These are phyloP conservation scores for Isoetes taiwanensis DNA, from an alignment of 75 land plant genomes.

Conservation along the genomic window DNA sequence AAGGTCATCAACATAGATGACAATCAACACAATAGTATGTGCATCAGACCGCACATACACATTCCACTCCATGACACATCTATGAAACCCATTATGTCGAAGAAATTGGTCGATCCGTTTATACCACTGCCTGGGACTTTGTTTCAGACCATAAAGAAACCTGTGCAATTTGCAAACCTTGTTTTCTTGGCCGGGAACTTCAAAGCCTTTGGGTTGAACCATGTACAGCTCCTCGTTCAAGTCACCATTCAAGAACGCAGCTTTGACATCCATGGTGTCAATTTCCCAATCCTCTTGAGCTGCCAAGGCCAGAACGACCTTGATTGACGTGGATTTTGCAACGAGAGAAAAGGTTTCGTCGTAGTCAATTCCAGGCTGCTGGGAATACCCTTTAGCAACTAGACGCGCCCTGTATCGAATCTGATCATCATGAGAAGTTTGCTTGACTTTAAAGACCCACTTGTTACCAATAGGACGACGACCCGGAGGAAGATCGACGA, in stretches of 20 bases:
- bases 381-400: constrained; percentile 6
- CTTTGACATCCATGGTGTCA: constrained; percentile 6
- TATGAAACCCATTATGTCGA: not conserved
- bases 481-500: not conserved
- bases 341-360: constrained; percentile 9
- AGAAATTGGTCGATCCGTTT: not conserved
- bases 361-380: constrained; percentile 3
- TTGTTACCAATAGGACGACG: not conserved
- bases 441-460: constrained; percentile 8
- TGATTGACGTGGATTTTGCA: not conserved
- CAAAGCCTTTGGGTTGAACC: constrained; percentile 6
- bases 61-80: not conserved
- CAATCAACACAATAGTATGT: not conserved
- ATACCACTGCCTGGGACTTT: constrained; percentile 9
- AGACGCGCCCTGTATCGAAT: not conserved
- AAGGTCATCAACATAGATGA: not conserved
- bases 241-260: constrained; percentile 9
- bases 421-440: not conserved
- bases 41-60: not conserved
- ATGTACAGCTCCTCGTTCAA: not conserved
- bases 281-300: not conserved
- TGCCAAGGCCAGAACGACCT: not conserved
- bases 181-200: too few species aligned
- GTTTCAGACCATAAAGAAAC: constrained; percentile 10
- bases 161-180: not conserved